phyloP scores from a whole-genome alignment of 495 filamentous ascomycete genomes.

The Talaromyces nanjingensis region DNA sequence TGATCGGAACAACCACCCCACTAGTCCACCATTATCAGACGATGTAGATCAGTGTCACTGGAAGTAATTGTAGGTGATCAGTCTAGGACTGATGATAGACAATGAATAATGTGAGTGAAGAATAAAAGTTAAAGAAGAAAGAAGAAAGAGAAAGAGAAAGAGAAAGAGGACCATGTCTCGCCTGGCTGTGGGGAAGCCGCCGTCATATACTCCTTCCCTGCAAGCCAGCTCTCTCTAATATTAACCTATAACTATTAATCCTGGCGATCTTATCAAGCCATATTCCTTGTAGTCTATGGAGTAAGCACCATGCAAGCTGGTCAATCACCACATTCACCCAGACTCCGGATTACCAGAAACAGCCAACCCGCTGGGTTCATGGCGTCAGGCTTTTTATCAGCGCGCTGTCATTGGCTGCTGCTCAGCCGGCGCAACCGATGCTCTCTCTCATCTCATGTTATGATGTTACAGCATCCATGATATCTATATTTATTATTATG shows the following conservation, averaged over 20 bases:
- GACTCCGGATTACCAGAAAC: background rate
- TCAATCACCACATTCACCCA: background rate
- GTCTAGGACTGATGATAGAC: background rate
- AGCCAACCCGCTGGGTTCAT: conserved; percentile 1
- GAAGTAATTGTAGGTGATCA: background rate
- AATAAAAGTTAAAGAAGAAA: background rate
- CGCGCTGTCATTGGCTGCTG: background rate
- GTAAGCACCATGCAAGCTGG: background rate
- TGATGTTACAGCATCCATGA: too few relatives aligned
- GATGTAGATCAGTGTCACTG: background rate
- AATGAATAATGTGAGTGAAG: background rate
- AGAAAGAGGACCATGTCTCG: too few relatives aligned
- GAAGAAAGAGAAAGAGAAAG: background rate
- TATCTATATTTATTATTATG: too few relatives aligned
- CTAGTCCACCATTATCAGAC: background rate
- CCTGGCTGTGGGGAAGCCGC: background rate
- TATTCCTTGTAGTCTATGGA: too few relatives aligned
- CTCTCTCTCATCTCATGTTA: background rate
- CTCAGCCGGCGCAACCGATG: background rate
- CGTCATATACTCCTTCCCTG: background rate
- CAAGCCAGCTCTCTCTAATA: too few relatives aligned
- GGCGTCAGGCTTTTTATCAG: background rate
- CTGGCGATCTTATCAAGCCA: background rate
- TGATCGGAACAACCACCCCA: background rate
- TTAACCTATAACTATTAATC: background rate